A percentile compares a stretch with the other conserved stretches of the same genome.
These are phyloP conservation scores for Pholiota molesta DNA, from an alignment of 768 basidiomycete genomes.

Conservation along the genomic window DNA sequence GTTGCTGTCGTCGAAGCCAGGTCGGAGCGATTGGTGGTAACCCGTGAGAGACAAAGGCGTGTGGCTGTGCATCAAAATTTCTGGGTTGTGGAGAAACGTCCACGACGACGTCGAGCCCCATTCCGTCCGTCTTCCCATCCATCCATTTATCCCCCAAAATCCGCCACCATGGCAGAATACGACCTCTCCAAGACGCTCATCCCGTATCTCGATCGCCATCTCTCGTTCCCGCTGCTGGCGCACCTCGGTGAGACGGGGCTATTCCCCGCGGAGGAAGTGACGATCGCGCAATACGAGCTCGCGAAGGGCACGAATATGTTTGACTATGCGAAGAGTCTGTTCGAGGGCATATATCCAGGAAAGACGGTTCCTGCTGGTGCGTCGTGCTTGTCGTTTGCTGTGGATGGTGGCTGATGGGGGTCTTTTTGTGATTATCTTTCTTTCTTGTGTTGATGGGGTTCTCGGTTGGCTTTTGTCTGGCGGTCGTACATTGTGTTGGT, in stretches of 20 bases:
- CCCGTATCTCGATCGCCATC: constrained; percentile 92
- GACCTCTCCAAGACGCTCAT: constrained; percentile 92
- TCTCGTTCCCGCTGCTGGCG: constrained; percentile 89
- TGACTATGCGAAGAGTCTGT: constrained; percentile 85
- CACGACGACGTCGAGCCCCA: background rate
- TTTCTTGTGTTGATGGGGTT: background rate
- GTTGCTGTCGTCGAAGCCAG: too few species aligned
- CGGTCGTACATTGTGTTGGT: background rate
- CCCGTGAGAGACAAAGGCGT: background rate
- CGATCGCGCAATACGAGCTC: constrained; percentile 94
- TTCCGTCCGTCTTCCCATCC: background rate
- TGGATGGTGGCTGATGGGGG: background rate
- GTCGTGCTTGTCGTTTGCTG: constrained; percentile 16
- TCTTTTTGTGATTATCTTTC: background rate
- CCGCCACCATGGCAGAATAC: constrained; percentile 74
- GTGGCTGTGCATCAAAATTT: constrained; percentile 26
- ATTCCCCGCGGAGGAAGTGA: constrained; percentile 80
- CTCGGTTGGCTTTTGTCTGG: background rate
- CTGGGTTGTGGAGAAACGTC: constrained; percentile 3
- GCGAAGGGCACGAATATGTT: constrained; percentile 99
- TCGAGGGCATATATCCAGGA: constrained; percentile 76
- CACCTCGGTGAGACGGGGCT: constrained; percentile 79
- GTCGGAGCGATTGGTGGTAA: too few species aligned
- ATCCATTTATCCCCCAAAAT: background rate
- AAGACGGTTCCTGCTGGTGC: constrained; percentile 70